These are phyloP conservation scores for Echinochloa phyllopogon DNA, from an alignment of 176 grass and related monocot genomes.

Conservation along the genomic window DNA sequence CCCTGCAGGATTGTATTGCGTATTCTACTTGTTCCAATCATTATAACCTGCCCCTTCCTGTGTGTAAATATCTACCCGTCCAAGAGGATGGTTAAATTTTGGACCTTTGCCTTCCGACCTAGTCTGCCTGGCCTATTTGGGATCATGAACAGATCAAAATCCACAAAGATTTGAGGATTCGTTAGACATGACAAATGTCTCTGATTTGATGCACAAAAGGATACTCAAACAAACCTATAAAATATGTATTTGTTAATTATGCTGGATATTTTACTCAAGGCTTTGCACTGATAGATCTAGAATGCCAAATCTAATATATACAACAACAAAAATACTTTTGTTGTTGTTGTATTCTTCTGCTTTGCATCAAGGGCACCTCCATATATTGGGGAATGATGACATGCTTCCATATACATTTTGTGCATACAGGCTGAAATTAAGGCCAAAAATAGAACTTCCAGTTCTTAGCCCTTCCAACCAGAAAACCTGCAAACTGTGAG, in stretches of 20 bases:
- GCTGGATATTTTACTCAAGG: background rate
- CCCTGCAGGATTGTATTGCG: background rate
- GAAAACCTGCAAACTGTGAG: background rate
- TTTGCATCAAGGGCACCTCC: conserved; percentile 7
- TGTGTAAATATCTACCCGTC: background rate
- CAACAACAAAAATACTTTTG: background rate
- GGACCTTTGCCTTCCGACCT: background rate
- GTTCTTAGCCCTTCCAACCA: background rate
- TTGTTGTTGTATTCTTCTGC: background rate
- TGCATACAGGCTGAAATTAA: background rate
- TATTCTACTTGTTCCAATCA: background rate
- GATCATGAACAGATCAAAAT: background rate
- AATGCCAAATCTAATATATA: background rate
- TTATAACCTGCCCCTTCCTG: no score
- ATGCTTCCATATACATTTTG: background rate
- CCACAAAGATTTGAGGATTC: background rate
- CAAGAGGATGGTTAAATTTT: no score
- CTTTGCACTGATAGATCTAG: background rate
- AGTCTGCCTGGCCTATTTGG: background rate
- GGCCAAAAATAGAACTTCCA: background rate
- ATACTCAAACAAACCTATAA: background rate
- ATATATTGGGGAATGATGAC: background rate
- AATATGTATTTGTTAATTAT: background rate
- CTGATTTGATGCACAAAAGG: background rate
- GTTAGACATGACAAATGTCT: background rate